Base-by-base conservation (phyloP, 2,329 filamentous ascomycete species). In the Didymella lethalis region DNA sequence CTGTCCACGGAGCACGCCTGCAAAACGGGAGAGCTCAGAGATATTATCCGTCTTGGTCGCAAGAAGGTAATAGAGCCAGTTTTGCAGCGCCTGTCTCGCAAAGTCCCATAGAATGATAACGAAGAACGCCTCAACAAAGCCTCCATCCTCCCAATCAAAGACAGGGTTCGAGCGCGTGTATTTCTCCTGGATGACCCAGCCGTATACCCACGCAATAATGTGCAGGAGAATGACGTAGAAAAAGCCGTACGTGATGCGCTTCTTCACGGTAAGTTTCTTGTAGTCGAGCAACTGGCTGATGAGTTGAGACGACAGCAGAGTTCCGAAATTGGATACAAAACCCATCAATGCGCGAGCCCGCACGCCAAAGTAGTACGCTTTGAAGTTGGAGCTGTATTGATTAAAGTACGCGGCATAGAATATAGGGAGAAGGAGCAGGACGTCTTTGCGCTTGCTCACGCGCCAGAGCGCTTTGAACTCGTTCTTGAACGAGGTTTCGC, bases 11-110 rank as follows among this genome's bases (percentile, higher is more conserved):
- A 82, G 63, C 18, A 81, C 77, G 45, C 79, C 80, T 7, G 78
- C 76, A 16, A 79, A 77, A 0, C 80, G 75, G 44, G 64, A 68
- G 18, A 84, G 69, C 61, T 86, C 83, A 0, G 83, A 83, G 57
- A 85, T 84, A 48, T 85, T 84, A 51, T 85, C 81, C 0, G 83
- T 85, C 74, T 81, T 85, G 5, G 80, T 84, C 0, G 83, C 81
- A 1, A 86, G 72, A 18, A 86, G 73, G 63, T 85, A 86, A 61
- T 86, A 86, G 0, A 86, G 74, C 82, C 82, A 85, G 53, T 85
- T 86, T 66, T 86, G 83, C 20, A 85, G 67, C 0, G 81, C 75
- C 64, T 86, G 83, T 2, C 82, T 76, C 2, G 83, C 75, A 62
- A 85, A 85, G 67, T 78, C 71, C 82, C 81, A 83, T 0, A 83